These are phyloP conservation scores for Quercus alba DNA, from an alignment of 306 rosid genomes.

Conservation along the genomic window DNA sequence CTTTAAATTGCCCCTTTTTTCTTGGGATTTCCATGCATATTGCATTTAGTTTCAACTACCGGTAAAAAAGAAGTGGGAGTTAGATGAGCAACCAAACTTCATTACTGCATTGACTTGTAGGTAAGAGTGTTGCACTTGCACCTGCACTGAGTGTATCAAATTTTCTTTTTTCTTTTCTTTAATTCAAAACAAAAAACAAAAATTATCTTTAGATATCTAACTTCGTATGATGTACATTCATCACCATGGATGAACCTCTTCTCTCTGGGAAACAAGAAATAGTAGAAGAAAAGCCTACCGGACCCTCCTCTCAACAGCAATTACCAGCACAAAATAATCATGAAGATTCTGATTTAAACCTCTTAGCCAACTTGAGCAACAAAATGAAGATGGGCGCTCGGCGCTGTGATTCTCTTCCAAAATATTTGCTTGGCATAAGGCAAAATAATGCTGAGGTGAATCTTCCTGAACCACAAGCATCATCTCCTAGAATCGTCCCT, in stretches of 20 bases:
- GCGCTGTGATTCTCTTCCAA: too few species aligned
- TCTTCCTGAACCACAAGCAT: background rate
- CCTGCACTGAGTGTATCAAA: background rate
- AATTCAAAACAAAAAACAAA: background rate
- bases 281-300: constrained; percentile 20
- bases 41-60: background rate
- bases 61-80: background rate
- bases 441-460: too few species aligned
- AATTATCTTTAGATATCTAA: background rate
- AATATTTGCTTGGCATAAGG: too few species aligned
- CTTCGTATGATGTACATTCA: constrained; percentile 1
- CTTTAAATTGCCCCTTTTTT: too few species aligned
- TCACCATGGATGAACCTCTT: constrained; percentile 45
- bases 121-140: background rate
- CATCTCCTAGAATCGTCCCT: constrained; percentile 28
- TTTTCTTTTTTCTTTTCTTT: background rate
- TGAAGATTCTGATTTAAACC: too few species aligned
- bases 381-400: too few species aligned
- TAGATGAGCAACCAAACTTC: background rate
- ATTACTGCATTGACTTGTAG: constrained; percentile 35
- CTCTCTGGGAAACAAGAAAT: constrained; percentile 23
- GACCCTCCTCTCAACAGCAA: background rate
- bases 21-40: too few species aligned
- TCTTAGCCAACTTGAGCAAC: too few species aligned
- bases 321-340: too few species aligned